Base-by-base conservation (phyloP, 2,329 filamentous ascomycete species). In the Cordyceps militaris region DNA sequence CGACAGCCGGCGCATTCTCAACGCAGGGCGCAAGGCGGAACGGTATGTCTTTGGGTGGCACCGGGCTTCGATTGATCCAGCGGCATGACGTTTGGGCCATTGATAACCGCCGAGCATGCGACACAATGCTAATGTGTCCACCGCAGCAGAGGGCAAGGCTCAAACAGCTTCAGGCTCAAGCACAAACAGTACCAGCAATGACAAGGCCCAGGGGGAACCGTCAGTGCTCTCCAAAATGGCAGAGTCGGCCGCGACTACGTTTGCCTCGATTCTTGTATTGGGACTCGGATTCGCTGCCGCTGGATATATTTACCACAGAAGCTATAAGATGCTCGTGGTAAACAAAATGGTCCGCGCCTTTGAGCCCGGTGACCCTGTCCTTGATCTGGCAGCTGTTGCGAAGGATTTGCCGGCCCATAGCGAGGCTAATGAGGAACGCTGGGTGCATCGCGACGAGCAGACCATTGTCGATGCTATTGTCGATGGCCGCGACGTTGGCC, bases 271-370 rank as follows among this genome's bases (percentile, higher is more conserved):
- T 57, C 64, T 86, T 11, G 83, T 93, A 16, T 74, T 93, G 32
- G 89, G 85, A 64, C 75, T 80, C 19, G 84, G 81, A 30, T 86
- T 86, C 65, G 79, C 76, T 46, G 65, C 81, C 24, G 88, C 89
- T 7, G 90, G 87, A 24, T 93, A 89, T 70, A 79, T 80, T 49
- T 95, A 94, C 69, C 89, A 94, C 70, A 84, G 81, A 65, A 84
- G 82, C 69, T 97, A 99, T 81, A 99, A 99, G 75, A 81, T 86
- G 72, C 74, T 96, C 57, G 91, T 97, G 28, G 76, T 97, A n/a
- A 76, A 85, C 63, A 99, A 99, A 74, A 97, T 99, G 79, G 84
- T 89, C 63, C 87, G 88, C 65, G 94, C 94, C 24, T 99, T 99
- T 71, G 81, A 88, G 59, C 91, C 92, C 1, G 94, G 94, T 11